Conservation (phyloP, 208 protist species). For the Acanthamoeba lenticulata region DNA sequence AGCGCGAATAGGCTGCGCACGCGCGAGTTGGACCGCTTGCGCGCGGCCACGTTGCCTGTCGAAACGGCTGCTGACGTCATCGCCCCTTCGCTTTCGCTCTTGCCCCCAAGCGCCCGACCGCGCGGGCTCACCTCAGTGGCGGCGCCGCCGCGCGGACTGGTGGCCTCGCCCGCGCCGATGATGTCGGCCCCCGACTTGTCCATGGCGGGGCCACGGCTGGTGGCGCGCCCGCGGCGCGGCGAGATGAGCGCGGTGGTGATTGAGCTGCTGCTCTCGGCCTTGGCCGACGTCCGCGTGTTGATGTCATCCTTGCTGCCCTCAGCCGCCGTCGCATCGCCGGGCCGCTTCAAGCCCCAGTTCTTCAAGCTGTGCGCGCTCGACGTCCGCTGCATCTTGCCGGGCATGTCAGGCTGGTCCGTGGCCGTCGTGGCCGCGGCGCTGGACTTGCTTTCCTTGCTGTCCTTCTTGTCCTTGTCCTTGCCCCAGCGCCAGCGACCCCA, state of each 20-base stretch:
- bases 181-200: background rate
- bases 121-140: background rate
- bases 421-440: background rate
- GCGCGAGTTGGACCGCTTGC: constrained; percentile 4
- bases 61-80: too few species aligned
- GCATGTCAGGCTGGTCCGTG: background rate
- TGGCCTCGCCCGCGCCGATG: background rate
- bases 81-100: background rate
- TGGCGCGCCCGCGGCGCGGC: background rate
- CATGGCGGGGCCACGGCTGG: background rate
- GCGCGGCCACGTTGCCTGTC: background rate
- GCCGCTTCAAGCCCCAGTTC: background rate
- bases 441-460: background rate
- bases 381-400: background rate
- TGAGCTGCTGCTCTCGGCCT: background rate
- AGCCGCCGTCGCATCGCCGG: too few species aligned
- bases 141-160: background rate
- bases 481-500: constrained; percentile 22
- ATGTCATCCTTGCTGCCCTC: background rate
- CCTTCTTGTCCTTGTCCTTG: constrained; percentile 38
- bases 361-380: background rate
- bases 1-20: background rate
- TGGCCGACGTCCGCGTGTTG: background rate
- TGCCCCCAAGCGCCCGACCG: background rate
- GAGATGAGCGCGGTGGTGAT: background rate